Conservation (phyloP, 306 rosid species). For the Acacia acuminata region DNA sequence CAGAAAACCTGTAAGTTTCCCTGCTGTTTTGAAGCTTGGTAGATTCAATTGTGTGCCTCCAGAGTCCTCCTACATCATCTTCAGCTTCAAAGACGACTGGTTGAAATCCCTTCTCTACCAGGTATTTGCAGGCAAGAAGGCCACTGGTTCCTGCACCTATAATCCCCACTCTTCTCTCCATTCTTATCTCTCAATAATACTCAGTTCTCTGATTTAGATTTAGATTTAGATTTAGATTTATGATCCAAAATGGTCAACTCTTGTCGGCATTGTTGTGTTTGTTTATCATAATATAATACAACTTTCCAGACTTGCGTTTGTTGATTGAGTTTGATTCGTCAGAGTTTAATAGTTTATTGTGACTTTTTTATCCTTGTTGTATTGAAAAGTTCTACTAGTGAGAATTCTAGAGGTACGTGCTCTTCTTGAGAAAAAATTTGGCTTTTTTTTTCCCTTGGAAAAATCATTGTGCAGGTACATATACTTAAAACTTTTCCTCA, state of each 20-base stretch:
- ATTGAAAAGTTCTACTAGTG: no score
- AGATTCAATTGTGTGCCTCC: constrained; percentile 46
- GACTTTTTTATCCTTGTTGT: no score
- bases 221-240: not conserved
- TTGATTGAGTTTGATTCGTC: no score
- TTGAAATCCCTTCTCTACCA: constrained; percentile 37
- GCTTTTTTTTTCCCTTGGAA: no score
- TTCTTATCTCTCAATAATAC: not conserved
- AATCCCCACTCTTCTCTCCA: constrained; percentile 51
- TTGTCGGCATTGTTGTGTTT: not conserved
- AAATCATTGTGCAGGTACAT: no score
- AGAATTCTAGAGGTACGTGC: no score
- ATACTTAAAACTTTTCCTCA: no score
- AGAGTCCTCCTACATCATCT: constrained; percentile 53
- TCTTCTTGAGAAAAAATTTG: no score
- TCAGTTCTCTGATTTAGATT: not conserved
- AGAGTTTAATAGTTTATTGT: no score
- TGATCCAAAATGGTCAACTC: not conserved
- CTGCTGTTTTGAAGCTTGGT: constrained; percentile 52
- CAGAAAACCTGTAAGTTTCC: constrained; percentile 32
- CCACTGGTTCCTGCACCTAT: constrained; percentile 65
- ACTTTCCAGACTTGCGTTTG: no score
- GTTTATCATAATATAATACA: no score
- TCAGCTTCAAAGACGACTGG: constrained; percentile 55
- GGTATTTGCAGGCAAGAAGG: constrained; percentile 47